Base-by-base conservation (phyloP, 768 basidiomycete species). In the Gloeopeniophorella convolvens region DNA sequence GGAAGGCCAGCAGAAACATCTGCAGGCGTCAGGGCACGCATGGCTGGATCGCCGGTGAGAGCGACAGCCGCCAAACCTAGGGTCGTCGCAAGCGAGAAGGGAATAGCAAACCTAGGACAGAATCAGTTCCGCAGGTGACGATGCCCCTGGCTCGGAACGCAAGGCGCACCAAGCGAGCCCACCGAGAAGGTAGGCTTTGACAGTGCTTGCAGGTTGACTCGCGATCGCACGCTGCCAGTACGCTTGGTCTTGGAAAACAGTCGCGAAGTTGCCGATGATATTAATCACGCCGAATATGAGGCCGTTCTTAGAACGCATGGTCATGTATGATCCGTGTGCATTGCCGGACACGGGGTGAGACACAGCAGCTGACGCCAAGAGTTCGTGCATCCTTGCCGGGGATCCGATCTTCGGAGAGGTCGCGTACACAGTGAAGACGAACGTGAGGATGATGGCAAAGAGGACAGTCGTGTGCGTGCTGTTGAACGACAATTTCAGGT, bases 201-300 rank as follows among this genome's bases (percentile, higher is more conserved):
- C 91, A 11, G 85, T 86, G n/a, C 77, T 82, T 1, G 79, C 82
- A 0, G 90, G 91, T 13, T 82, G 71, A 52, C 83, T 85, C 1
- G 94, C 93, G 61, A 96, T 91, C 1, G 92, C 92, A 11, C 90
- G 77, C 62, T 92, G 89, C 83, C 89, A 95, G 66, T 95, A 97
- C 0, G 88, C 67, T 42, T 68, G 68, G 51, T 79, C 77, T 59
- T 78, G 73, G 60, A 79, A 78, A 3, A 82, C 78, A 9, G 75
- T 79, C 21, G 76, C 73, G 58, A 90, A 91, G 65, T 92, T 91
- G 2, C 91, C 89, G 47, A 88, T 81, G 57, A 90, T 78, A 64
- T 92, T 93, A 66, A 94, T 85, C 15, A 93, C 80, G 16, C 91
- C 83, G 55, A 82, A 80, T 37, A 79, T 76, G 30, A 80, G 62